Percentiles rank a stretch among this genome's conserved stretches.
Evolutionary conservation across 2,329 filamentous ascomycete genomes (phyloP).

Genomic region (Fusarium nurragi): DNA sequence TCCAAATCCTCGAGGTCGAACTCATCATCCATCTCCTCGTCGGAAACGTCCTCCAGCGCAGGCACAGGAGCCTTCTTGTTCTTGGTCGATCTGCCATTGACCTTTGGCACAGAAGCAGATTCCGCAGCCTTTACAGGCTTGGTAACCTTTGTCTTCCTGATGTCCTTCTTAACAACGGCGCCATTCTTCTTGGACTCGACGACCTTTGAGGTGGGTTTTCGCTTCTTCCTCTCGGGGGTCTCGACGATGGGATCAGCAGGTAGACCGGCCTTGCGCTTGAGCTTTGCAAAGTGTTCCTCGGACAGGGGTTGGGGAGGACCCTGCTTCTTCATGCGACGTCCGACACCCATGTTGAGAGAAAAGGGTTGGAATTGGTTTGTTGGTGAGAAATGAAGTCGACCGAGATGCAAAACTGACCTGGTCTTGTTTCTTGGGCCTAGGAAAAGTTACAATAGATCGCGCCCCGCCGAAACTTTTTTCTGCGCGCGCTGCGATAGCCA

Average conservation of each 20-base stretch:
- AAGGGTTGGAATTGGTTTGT: conserved; percentile 13
- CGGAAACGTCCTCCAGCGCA: conserved; percentile 57
- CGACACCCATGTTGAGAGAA: conserved; percentile 76
- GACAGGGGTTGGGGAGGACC: conserved; percentile 84
- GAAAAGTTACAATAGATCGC: conserved; percentile 40
- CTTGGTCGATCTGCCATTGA: conserved; percentile 46
- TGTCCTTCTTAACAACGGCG: conserved; percentile 40
- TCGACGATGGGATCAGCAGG: conserved; percentile 68
- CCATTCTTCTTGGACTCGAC: conserved; percentile 46
- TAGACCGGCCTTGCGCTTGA: conserved; percentile 85
- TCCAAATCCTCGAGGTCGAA: conserved; percentile 60
- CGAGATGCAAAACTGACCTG: conserved; percentile 24
- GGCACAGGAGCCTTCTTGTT: conserved; percentile 49
- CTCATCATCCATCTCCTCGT: conserved; percentile 52
- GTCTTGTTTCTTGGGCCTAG: conserved; percentile 34
- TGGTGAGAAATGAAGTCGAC: conserved; percentile 24
- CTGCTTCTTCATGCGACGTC: conserved; percentile 96
- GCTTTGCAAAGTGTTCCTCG: conserved; percentile 78
- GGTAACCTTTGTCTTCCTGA: conserved; percentile 47
- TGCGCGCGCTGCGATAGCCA: conserved; percentile 36
- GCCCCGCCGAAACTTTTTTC: conserved; percentile 55
- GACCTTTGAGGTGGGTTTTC: conserved; percentile 47
- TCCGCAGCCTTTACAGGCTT: conserved; percentile 49
- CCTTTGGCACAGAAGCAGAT: conserved; percentile 41
- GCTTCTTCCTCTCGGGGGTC: conserved; percentile 71